A percentile compares a stretch with the other conserved stretches of the same genome.
Conservation (phyloP, 2,329 filamentous ascomycete genomes). For the Tolypocladium tropicale region DNA sequence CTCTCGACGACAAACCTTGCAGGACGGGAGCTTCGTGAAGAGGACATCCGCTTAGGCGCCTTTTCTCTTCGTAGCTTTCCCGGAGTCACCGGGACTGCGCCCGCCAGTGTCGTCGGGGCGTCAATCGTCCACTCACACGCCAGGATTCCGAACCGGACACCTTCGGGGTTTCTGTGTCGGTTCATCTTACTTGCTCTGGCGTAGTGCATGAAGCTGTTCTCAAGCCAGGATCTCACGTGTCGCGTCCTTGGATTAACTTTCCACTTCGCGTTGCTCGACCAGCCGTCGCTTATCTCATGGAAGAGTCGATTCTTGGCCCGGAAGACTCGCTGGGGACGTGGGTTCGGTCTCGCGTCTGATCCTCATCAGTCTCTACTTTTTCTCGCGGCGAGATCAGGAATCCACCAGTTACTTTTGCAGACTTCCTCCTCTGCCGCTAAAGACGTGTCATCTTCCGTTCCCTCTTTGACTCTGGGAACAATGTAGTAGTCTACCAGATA, state of each 20-base stretch:
- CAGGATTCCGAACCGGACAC: slow-evolving; percentile 30
- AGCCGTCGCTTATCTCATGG: slow-evolving; percentile 15
- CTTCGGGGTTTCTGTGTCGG: slow-evolving; percentile 20
- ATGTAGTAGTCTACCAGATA: slow-evolving; percentile 35
- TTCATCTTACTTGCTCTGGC: slow-evolving; percentile 21
- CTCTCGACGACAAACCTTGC: too few relatives aligned
- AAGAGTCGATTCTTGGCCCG: slow-evolving; percentile 10
- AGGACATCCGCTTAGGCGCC: too few relatives aligned
- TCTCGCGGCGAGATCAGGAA: neutral
- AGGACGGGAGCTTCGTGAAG: too few relatives aligned
- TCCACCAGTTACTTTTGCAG: neutral
- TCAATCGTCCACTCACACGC: slow-evolving; percentile 29
- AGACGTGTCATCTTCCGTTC: neutral
- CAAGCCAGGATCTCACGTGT: slow-evolving; percentile 27
- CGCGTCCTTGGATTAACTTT: slow-evolving; percentile 23
- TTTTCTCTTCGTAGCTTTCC: neutral
- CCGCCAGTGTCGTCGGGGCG: neutral
- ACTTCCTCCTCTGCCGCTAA: neutral
- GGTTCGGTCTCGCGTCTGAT: neutral
- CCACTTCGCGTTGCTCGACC: slow-evolving; percentile 23
- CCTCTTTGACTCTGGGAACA: slow-evolving; percentile 14
- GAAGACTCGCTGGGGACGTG: neutral
- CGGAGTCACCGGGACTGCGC: neutral
- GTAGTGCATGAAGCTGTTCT: slow-evolving; percentile 24
- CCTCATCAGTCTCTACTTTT: neutral